Evolutionary conservation across 2,329 filamentous ascomycete species (phyloP).

Genomic region (Fusarium oligoseptatum): DNA sequence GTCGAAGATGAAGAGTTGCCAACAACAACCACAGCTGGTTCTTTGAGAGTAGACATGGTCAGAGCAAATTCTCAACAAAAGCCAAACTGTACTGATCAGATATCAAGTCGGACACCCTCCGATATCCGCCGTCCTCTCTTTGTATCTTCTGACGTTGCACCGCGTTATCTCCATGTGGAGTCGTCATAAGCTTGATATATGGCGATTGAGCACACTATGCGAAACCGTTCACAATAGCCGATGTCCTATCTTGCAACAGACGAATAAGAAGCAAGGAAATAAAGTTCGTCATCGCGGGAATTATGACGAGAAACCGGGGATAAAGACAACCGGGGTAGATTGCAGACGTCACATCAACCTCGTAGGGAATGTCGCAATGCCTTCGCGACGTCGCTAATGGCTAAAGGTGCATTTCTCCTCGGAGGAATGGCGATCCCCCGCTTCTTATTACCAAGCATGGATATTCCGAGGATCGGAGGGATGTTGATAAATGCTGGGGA

Average conservation of each 20-base stretch:
- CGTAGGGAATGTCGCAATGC: conserved; percentile 4
- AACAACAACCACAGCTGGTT: background rate
- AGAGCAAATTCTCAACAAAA: background rate
- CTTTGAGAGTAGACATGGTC: background rate
- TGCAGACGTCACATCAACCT: conserved; percentile 1
- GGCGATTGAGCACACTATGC: conserved; percentile 1
- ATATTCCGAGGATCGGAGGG: background rate
- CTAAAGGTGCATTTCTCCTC: background rate
- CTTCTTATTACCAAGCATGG: conserved; percentile 9
- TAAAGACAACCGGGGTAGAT: background rate
- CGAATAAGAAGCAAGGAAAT: background rate
- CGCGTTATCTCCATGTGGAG: background rate
- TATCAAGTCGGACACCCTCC: background rate
- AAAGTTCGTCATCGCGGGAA: conserved; percentile 8
- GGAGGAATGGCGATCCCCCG: conserved; percentile 3
- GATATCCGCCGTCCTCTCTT: background rate
- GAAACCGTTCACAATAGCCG: background rate
- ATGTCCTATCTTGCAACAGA: background rate
- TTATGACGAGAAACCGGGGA: conserved; percentile 4
- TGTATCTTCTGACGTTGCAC: conserved; percentile 5
- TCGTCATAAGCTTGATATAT: conserved; percentile 15
- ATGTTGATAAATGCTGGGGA: background rate
- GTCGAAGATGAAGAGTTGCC: background rate
- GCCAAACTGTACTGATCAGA: background rate
- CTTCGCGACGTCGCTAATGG: conserved; percentile 2